A percentile compares a stretch with the other conserved stretches of the same genome.
phyloP scores from a whole-genome alignment of 306 rosid genomes.

The Lotus japonicus region DNA sequence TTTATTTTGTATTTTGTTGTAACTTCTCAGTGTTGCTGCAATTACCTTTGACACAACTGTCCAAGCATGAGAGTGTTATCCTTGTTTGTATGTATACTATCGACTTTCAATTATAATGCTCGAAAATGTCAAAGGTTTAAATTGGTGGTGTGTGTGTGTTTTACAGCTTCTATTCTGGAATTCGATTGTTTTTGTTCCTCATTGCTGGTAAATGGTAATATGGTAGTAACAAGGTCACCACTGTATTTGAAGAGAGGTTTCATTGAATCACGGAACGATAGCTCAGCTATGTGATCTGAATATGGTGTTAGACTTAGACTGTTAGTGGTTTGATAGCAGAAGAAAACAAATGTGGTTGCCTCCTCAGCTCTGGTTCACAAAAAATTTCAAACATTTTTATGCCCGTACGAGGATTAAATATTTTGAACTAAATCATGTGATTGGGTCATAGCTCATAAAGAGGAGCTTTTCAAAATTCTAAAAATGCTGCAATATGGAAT shows the following conservation, averaged over 20 bases:
- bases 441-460: too few relatives aligned
- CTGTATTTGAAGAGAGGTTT: neutral
- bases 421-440: too few relatives aligned
- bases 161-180: conserved; percentile 31
- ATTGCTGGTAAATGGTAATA: neutral
- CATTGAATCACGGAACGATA: conserved; percentile 11
- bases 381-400: too few relatives aligned
- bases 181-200: conserved; percentile 16
- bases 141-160: conserved; percentile 30
- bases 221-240: neutral
- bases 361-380: too few relatives aligned
- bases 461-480: too few relatives aligned
- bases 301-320: too few relatives aligned
- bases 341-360: too few relatives aligned
- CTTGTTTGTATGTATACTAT: conserved; percentile 36
- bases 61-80: conserved; percentile 12
- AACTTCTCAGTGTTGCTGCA: conserved; percentile 29
- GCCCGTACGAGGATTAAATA: too few relatives aligned
- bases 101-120: conserved; percentile 23
- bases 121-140: too few relatives aligned
- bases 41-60: conserved; percentile 27
- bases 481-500: too few relatives aligned
- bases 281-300: conserved; percentile 31
- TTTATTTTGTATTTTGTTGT: conserved; percentile 38
- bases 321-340: too few relatives aligned